phyloP scores from a whole-genome alignment of 176 grass and related monocot species.

The Poa pratensis region DNA sequence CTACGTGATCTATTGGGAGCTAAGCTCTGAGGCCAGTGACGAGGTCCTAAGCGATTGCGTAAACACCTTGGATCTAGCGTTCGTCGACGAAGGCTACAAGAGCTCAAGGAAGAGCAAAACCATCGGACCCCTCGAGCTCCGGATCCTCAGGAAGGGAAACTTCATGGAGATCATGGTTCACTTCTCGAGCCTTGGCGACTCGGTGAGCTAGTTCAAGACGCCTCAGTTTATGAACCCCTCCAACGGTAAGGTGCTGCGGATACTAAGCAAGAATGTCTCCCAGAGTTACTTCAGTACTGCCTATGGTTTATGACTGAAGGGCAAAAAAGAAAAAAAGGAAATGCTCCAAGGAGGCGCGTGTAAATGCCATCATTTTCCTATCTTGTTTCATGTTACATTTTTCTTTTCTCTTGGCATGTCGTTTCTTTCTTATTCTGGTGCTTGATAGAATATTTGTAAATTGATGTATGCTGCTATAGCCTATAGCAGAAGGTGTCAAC shows the following conservation, averaged over 20 bases:
- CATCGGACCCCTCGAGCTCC: conserved; percentile 83
- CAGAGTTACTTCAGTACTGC: conserved; percentile 67
- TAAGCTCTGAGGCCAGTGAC: conserved; percentile 49
- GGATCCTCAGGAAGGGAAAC: conserved; percentile 74
- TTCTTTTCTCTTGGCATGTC: conserved; percentile 4
- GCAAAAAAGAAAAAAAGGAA: not conserved
- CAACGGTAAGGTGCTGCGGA: conserved; percentile 73
- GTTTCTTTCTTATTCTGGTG: not conserved
- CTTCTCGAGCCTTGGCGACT: conserved; percentile 65
- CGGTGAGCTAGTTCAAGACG: conserved; percentile 92
- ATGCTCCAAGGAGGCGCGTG: conserved; percentile 22
- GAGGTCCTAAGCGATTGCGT: conserved; percentile 68
- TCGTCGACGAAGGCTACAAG: conserved; percentile 78
- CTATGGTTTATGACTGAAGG: conserved; percentile 48
- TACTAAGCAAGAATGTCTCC: conserved; percentile 62
- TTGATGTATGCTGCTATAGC: too few relatives aligned
- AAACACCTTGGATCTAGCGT: conserved; percentile 81
- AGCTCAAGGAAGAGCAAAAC: conserved; percentile 70
- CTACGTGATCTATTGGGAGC: conserved; percentile 97
- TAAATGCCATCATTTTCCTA: conserved; percentile 27
- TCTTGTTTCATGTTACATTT: conserved; percentile 18
- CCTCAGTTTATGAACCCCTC: conserved; percentile 64
- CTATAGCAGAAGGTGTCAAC: too few relatives aligned
- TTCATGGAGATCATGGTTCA: conserved; percentile 83
- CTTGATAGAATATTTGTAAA: too few relatives aligned